These are phyloP conservation scores for Wickerhamomyces tratensis DNA, from an alignment of 805 yeast genomes.

Conservation along the genomic window DNA sequence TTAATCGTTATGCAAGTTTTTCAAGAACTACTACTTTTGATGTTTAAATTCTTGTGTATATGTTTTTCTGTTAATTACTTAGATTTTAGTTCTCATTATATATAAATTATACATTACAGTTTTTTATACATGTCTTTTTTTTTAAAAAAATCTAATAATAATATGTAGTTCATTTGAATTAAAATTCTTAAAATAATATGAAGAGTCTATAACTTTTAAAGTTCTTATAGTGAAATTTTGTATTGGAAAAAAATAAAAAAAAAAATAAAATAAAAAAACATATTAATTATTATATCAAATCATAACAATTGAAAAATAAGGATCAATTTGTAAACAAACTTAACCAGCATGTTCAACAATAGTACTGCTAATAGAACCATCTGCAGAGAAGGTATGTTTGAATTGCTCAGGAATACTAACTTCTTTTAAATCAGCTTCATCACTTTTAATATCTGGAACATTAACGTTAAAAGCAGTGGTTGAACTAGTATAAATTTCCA, in stretches of 20 bases:
- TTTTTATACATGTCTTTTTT: no score
- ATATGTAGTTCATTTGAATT: no score
- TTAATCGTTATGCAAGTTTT: constrained; percentile 50
- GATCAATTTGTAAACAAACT: neutral
- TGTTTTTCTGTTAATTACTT: neutral
- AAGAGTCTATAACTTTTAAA: no score
- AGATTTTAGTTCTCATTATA: no score
- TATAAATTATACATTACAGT: no score
- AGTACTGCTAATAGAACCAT: constrained; percentile 54
- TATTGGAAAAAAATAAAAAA: no score
- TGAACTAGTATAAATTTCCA: constrained; percentile 72
- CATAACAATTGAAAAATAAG: no score
- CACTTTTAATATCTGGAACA: constrained; percentile 49
- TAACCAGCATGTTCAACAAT: constrained; percentile 81
- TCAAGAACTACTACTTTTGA: constrained; percentile 39
- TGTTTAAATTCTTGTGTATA: neutral
- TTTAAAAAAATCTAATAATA: no score
- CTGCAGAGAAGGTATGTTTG: constrained; percentile 49
- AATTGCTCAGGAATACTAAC: constrained; percentile 88
- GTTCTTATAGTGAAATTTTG: no score
- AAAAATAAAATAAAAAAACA: no score
- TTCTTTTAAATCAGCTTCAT: constrained; percentile 61
- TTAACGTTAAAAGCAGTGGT: constrained; percentile 82
- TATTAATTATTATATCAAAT: no score
- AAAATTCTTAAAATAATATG: no score